Base-by-base conservation (phyloP, 345 rosid genomes). In the Aquilaria yunnanensis region DNA sequence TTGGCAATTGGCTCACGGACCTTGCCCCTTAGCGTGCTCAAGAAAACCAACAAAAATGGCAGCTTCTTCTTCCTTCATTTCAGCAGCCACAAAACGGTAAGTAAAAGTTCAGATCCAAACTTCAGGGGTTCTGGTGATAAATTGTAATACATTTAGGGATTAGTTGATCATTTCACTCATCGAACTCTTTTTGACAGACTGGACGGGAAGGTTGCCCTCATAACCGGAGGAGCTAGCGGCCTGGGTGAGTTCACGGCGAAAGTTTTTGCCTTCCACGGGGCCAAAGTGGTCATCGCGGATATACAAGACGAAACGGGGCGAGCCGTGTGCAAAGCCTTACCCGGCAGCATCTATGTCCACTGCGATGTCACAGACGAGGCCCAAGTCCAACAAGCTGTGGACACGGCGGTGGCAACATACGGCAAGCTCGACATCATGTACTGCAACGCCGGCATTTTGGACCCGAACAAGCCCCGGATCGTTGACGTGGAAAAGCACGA, bases 391-490 rank as follows among this genome's bases (percentile, higher is more conserved):
- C 61, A 43, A 6, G 72, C 73, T 2, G 72, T 78, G 4, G 72
- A 68, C 64, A 47, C 5, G 31, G 68, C 76, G 2, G 78, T 81
- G 47, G 51, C 74, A 2, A 54, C 56, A n/a, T 51, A 74, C n/a
- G 81, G 83, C 16, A 75, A 73, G 70, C 75, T 78, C 1, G 82
- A 77, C 70, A 61, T 75, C 37, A 72, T 75, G 85, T 70, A 75
- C 72, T 77, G 75, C 72, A 80, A 80, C 3, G 84, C 80, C 1
- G 80, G 81, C 67, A 72, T 75, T 29, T 45, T 34, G 1, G 80
- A 63, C 16, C 12, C 13, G 2, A 61, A 61, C 72, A 71, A 66
- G 48, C 16, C 59, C 29, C 72, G 77, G 32, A 79, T 82, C 46
- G 53, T 75, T 13, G 82, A 82, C 74, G 61, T 72, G 12, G 65